These are phyloP conservation scores for Picea abies DNA, from an alignment of 83 land plant genomes.

Conservation along the genomic window DNA sequence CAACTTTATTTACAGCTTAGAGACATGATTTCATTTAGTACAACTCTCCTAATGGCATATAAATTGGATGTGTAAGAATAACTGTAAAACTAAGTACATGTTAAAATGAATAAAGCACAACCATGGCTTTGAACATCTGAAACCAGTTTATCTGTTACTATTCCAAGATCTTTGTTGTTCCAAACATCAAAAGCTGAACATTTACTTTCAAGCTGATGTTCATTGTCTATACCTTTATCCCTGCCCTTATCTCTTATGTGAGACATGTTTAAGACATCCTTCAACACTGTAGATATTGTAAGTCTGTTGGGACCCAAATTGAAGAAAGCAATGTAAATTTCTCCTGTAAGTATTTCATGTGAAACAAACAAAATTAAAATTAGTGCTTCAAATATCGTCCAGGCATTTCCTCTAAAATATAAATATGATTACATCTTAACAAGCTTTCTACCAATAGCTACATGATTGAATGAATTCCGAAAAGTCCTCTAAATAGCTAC, in stretches of 20 bases:
- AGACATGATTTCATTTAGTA: not conserved
- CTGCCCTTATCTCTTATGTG: not conserved
- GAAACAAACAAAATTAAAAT: not conserved
- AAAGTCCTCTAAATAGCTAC: too few species aligned
- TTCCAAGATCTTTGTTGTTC: constrained; percentile 22
- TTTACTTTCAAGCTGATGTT: not conserved
- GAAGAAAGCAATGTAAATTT: constrained; percentile 25
- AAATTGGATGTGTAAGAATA: not conserved
- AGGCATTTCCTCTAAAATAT: not conserved
- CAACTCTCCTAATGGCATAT: not conserved
- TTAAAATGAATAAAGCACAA: constrained; percentile 13
- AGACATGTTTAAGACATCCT: not conserved
- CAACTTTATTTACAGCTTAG: too few species aligned
- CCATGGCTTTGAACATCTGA: constrained; percentile 9
- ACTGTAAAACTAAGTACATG: not conserved
- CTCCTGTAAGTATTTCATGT: constrained; percentile 12
- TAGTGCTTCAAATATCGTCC: too few species aligned
- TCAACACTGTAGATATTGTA: constrained; percentile 12
- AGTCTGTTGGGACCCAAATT: constrained; percentile 9
- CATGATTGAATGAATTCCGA: not conserved
- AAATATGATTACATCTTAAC: too few species aligned
- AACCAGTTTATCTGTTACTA: not conserved
- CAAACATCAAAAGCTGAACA: constrained; percentile 25
- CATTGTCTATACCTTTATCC: not conserved
- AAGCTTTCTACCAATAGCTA: not conserved